Evolutionary conservation across 148 eudicot genomes (phyloP).

Genomic region (Heliosperma pusillum): DNA sequence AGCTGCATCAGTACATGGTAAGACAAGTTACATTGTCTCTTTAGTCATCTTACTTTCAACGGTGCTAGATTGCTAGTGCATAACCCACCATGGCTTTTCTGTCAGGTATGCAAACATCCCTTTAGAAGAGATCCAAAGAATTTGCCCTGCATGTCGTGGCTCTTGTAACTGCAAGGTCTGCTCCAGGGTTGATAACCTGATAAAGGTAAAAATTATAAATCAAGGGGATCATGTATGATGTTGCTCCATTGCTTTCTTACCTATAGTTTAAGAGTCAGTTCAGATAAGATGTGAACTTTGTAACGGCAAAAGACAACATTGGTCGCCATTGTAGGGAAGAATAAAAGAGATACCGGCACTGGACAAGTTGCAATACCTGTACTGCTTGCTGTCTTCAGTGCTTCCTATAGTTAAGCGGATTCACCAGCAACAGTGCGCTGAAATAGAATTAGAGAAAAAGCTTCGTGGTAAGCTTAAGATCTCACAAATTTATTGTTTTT

Average conservation of each 20-base stretch:
- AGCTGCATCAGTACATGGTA: slow-evolving; percentile 85
- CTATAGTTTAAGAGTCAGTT: background rate
- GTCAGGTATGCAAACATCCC: slow-evolving; percentile 70
- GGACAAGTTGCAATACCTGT: slow-evolving; percentile 82
- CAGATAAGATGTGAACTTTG: background rate
- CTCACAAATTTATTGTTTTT: slow-evolving; percentile 9
- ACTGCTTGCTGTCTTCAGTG: slow-evolving; percentile 77
- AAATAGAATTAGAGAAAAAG: slow-evolving; percentile 79
- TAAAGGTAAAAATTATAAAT: slow-evolving; percentile 51
- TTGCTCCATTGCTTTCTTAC: background rate
- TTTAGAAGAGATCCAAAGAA: slow-evolving; percentile 61
- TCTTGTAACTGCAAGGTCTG: slow-evolving; percentile 82
- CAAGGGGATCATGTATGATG: background rate
- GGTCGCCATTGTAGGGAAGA: slow-evolving; percentile 50
- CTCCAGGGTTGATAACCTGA: slow-evolving; percentile 71
- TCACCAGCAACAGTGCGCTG: slow-evolving; percentile 79
- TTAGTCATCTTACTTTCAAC: slow-evolving; percentile 2
- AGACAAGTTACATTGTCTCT: slow-evolving; percentile 25
- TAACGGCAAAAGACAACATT: background rate
- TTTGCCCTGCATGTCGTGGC: slow-evolving; percentile 97
- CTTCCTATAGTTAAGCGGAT: slow-evolving; percentile 77
- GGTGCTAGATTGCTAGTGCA: slow-evolving; percentile 5
- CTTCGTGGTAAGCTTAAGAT: slow-evolving; percentile 52
- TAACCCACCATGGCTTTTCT: slow-evolving; percentile 19
- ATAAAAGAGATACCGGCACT: slow-evolving; percentile 71